Base-by-base conservation (phyloP, 352 stramenopile genomes). In the Globisporangium rhizosaccharum region DNA sequence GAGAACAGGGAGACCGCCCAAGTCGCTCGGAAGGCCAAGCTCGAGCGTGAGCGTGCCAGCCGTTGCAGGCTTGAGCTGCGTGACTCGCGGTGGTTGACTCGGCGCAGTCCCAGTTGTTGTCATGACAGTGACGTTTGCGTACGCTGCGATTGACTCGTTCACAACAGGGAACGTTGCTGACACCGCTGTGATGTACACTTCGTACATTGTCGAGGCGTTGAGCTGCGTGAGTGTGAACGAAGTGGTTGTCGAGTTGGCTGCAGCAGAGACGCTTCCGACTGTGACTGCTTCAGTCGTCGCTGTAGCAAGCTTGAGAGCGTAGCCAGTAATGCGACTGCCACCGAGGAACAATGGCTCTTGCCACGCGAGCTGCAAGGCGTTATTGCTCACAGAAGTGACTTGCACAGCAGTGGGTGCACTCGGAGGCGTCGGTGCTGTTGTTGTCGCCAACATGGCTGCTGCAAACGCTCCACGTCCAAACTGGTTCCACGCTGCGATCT, bases 401-500 rank as follows among this genome's bases (percentile, higher is more conserved):
- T 25, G 54, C 4, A 85, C 56, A 15, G 53, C 57, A 2, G 59
- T 58, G 0, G 79, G 74, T 0, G 54, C 20, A 26, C 65, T 72
- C 17, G 76, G 68, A 28, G 48, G 52, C 5, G 76, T 71, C 3
- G 67, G n/a, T 6, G 55, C 48, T 0, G 37, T 83, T 15, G 79
- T 89, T 15, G 55, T 55, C 0, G 70, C 62, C 2, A 64, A 58
- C 3, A 71, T 18, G 0, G 30, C 18, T 44, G 53, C 36, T 0
- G 73, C 70, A 44, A 72, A 87, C 17, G 66, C 39, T 0, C 79
- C 77, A 4, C 67, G 18, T 3, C 79, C 79, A 42, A 78, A 83
- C 6, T 1, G 4, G 50, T 79, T 89, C 76, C 75, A 87, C 28
- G 68, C 66, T 17, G 73, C 73, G 6, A 87, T 55, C 51, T 82